Evolutionary conservation across 495 filamentous ascomycete species (phyloP), one percentile per base, ranked within the genome.

Genomic region (Rhizodiscina lignyota): DNA sequence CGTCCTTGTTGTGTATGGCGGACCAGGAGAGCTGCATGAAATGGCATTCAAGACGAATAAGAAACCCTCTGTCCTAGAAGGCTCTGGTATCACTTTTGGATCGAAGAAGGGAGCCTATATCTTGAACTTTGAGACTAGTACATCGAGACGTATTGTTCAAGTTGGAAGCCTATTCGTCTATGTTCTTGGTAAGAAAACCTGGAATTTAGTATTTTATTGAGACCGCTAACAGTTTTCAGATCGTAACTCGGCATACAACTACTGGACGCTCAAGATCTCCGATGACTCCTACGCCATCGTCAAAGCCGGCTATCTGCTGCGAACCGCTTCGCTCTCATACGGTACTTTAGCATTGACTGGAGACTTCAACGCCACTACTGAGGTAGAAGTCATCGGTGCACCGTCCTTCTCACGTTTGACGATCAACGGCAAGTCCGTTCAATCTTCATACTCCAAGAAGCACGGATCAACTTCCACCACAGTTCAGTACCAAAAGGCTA

Each of bases 281-380:
- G n/a, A n/a, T n/a, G n/a, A n/a, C n/a, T n/a, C n/a, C n/a, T n/a
- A n/a, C n/a, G n/a, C 53, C 1, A 78, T 85, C 37, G 60, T 83
- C 39, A 67, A 76, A 38, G 81, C 74, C 0, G 74, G 77, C 4
- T 84, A 85, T 46, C 73, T 87, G n/a, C 61, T 85, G 20, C 70
- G 81, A 11, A 70, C 60, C 5, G 76, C 72, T 1, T 59, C 58
- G 5, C 39, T 79, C 4, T 23, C 62, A 18, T 64, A 65, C 10
- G 47, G 39, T 4, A 58, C 61, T 10, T 54, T 83, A 3, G 55
- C 70, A 22, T 50, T 87, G 17, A 67, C 66, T 19, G 80, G 74
- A 5, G 81, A 87, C 45, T 64, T 83, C 51, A 84, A 85, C 44
- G 56, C 62, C 2, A 79, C 78, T 1, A 74, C 74, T 0, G 51